A percentile compares a stretch with the other conserved stretches of the same genome.
Conservation (phyloP, 2,329 filamentous ascomycete species). For the Hypoxylon sp. region DNA sequence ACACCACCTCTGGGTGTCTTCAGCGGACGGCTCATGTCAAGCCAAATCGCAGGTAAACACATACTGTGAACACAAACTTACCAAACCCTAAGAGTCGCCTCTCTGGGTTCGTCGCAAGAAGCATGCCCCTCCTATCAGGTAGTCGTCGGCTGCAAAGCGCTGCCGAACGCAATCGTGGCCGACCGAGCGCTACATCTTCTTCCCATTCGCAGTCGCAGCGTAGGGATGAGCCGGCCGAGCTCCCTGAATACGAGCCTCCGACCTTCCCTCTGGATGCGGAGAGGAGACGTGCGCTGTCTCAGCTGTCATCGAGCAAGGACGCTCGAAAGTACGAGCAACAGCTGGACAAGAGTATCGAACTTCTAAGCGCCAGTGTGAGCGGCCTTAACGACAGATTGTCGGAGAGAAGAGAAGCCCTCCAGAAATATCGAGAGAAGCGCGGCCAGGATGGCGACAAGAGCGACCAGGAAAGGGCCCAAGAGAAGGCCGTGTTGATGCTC, state of each 20-base stretch:
- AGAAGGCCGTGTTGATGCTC: constrained; percentile 51
- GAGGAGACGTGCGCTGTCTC: constrained; percentile 51
- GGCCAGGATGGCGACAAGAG: constrained; percentile 47
- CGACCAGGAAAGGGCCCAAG: constrained; percentile 48
- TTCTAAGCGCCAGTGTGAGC: constrained; percentile 56
- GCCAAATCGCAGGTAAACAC: neutral
- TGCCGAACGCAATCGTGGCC: constrained; percentile 23
- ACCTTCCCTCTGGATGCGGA: constrained; percentile 53
- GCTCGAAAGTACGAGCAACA: constrained; percentile 55
- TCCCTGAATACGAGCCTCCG: constrained; percentile 62
- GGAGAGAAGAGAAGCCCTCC: constrained; percentile 47
- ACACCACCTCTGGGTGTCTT: neutral
- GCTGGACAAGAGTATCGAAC: constrained; percentile 53
- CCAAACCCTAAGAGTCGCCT: neutral
- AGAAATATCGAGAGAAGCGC: constrained; percentile 48
- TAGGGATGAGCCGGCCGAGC: constrained; percentile 37
- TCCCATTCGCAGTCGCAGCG: constrained; percentile 14
- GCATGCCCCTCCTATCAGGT: constrained; percentile 26
- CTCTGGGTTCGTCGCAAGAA: neutral
- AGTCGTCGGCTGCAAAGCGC: constrained; percentile 35
- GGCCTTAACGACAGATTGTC: constrained; percentile 57
- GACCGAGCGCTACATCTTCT: constrained; percentile 19
- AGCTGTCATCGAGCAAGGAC: constrained; percentile 53
- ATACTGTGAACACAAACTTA: neutral
- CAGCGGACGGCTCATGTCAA: no score